These are phyloP conservation scores for Starmerella stellata DNA, from an alignment of 805 yeast genomes.

Conservation along the genomic window DNA sequence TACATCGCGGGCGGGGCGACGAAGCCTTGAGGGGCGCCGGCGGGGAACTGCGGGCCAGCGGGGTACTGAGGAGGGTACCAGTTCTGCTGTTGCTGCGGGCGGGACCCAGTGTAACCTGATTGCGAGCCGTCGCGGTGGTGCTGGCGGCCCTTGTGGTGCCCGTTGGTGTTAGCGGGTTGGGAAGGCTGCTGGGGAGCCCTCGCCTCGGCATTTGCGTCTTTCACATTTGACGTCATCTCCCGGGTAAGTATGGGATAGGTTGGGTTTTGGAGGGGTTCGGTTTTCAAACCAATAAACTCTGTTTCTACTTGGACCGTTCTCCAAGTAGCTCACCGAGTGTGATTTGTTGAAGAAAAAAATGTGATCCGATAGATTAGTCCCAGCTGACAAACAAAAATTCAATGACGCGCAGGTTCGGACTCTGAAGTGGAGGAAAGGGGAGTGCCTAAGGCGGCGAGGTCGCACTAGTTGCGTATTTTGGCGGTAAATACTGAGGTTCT, in stretches of 20 bases:
- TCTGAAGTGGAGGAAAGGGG: no score
- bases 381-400: neutral
- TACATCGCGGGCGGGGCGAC: neutral
- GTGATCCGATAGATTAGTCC: neutral
- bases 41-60: neutral
- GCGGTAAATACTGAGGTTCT: no score
- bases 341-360: neutral
- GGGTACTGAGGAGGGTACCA: neutral
- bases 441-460: neutral
- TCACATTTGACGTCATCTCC: neutral
- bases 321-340: neutral
- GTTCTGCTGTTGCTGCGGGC: neutral
- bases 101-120: neutral
- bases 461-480: neutral
- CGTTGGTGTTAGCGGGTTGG: no score
- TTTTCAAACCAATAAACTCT: no score
- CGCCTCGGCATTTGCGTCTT: neutral
- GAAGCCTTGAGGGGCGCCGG: neutral
- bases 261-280: neutral
- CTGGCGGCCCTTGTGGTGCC: no score
- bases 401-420: no score
- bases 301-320: neutral
- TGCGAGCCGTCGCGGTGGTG: no score
- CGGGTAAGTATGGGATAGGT: neutral
- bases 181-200: neutral